phyloP scores from a whole-genome alignment of 2,329 filamentous ascomycete species.

The Aspergillus sp. region DNA sequence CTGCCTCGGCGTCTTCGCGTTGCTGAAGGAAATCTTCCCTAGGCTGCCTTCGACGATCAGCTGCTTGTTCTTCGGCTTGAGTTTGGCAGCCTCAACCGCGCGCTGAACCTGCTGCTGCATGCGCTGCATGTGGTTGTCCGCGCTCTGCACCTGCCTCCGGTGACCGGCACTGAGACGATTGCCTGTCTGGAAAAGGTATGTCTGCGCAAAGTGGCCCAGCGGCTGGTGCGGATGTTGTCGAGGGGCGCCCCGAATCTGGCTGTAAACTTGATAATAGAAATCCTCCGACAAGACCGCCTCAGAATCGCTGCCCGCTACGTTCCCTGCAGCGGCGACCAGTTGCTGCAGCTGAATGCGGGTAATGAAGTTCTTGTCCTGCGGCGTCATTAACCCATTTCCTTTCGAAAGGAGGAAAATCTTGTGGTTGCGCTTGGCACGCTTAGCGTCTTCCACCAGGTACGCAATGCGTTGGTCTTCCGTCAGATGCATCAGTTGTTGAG shows the following conservation, averaged over 20 bases:
- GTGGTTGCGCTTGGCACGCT: conserved; percentile 92
- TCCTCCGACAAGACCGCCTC: conserved; percentile 82
- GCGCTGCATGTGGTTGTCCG: conserved; percentile 94
- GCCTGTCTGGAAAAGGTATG: conserved; percentile 91
- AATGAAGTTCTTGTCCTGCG: conserved; percentile 98
- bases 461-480: conserved; percentile 75
- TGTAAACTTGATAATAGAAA: conserved; percentile 98
- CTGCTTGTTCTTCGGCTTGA: conserved; percentile 95
- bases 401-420: conserved; percentile 91
- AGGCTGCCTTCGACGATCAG: conserved; percentile 91
- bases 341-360: conserved; percentile 96
- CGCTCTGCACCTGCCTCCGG: conserved; percentile 66
- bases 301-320: conserved; percentile 66
- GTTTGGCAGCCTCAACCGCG: conserved; percentile 93
- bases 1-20: conserved; percentile 92
- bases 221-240: conserved; percentile 88
- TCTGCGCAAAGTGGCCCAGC: conserved; percentile 92
- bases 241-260: conserved; percentile 81
- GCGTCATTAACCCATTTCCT: conserved; percentile 96
- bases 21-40: conserved; percentile 98
- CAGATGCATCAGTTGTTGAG: conserved; percentile 65
- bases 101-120: conserved; percentile 99
- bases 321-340: conserved; percentile 83
- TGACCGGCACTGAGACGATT: conserved; percentile 63
- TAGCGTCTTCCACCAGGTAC: conserved; percentile 83